Conservation (phyloP, 1,284 basidiomycete species). For the Boletus semigastroideus region DNA sequence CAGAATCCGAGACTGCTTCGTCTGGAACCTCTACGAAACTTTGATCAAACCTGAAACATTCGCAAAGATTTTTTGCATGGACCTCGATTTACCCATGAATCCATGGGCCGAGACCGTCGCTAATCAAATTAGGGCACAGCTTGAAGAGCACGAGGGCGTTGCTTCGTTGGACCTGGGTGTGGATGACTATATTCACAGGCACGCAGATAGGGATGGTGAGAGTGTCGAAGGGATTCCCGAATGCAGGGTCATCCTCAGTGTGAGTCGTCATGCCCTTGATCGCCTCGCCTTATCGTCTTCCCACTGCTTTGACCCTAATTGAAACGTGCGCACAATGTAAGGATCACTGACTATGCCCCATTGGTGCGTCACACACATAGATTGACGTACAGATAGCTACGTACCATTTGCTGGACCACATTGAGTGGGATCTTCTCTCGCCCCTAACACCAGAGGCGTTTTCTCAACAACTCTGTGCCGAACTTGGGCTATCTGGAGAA, state of each 20-base stretch:
- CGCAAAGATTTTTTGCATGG: conserved; percentile 82
- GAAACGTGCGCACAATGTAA: conserved; percentile 17
- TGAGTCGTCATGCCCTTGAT: conserved; percentile 42
- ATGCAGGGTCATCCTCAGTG: conserved; percentile 87
- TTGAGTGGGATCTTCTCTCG: conserved; percentile 98
- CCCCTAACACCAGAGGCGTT: conserved; percentile 89
- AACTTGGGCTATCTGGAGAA: conserved; percentile 88
- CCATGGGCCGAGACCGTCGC: conserved; percentile 79
- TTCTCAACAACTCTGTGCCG: conserved; percentile 76
- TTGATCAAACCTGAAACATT: conserved; percentile 84
- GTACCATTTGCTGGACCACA: conserved; percentile 88
- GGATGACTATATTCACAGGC: conserved; percentile 53
- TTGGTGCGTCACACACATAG: conserved; percentile 41
- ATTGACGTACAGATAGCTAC: conserved; percentile 98
- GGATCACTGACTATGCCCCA: conserved; percentile 16
- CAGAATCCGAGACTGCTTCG: conserved; percentile 91
- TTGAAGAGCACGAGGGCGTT: conserved; percentile 85
- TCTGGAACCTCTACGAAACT: conserved; percentile 91
- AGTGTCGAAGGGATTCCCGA: conserved; percentile 69
- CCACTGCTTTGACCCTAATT: conserved; percentile 12
- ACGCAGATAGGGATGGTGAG: conserved; percentile 30
- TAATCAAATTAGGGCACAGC: conserved; percentile 84
- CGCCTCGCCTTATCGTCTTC: conserved; percentile 9
- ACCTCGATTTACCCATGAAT: conserved; percentile 73
- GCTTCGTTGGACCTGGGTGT: conserved; percentile 74